Evolutionary conservation across 2,329 filamentous ascomycete species (phyloP).

Genomic region (Aspergillus arachidicola): DNA sequence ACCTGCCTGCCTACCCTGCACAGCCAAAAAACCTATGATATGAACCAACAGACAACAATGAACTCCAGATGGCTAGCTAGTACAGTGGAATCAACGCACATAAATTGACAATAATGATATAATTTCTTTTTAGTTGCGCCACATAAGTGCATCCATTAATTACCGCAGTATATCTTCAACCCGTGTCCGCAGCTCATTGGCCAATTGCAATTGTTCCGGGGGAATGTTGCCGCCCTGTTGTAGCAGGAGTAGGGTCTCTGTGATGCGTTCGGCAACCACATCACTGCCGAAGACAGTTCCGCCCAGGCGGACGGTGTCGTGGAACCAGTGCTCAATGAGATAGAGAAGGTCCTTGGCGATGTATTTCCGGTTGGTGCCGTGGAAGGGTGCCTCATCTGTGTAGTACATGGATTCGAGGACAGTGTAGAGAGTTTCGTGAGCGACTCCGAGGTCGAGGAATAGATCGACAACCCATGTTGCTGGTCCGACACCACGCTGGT

Average conservation of each 20-base stretch:
- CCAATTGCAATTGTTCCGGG: conserved; percentile 39
- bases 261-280: conserved; percentile 54
- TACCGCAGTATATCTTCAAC: conserved; percentile 46
- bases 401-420: conserved; percentile 70
- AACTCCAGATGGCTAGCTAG: neutral
- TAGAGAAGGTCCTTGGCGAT: conserved; percentile 66
- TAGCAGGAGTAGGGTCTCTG: conserved; percentile 49
- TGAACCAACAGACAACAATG: neutral
- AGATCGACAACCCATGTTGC: conserved; percentile 66
- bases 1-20: conserved; percentile 1
- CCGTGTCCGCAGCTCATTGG: conserved; percentile 43
- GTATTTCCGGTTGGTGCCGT: conserved; percentile 57
- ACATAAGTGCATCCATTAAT: conserved; percentile 11
- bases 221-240: conserved; percentile 45
- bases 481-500: conserved; percentile 51
- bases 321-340: conserved; percentile 63
- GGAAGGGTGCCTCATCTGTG: conserved; percentile 66
- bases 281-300: conserved; percentile 63
- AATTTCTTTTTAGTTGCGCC: conserved; percentile 2
- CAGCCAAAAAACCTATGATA: neutral
- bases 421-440: conserved; percentile 63
- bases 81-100: conserved; percentile 2
- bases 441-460: conserved; percentile 64
- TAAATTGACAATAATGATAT: neutral
- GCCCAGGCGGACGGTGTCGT: conserved; percentile 57